phyloP scores from a whole-genome alignment of 192 early-diverging fungal species.

The Backusella australiensis region DNA sequence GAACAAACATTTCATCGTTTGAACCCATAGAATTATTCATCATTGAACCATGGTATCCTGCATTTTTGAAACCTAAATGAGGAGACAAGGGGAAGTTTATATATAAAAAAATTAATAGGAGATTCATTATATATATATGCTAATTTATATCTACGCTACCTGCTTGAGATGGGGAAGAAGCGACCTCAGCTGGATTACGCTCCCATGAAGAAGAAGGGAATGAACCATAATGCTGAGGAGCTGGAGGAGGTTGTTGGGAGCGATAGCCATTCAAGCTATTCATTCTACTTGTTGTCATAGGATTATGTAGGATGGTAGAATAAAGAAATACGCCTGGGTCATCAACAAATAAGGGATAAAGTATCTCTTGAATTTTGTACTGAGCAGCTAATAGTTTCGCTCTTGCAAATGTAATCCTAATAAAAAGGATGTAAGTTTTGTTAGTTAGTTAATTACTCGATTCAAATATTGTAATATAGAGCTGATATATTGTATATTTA shows the following conservation, averaged over 20 bases:
- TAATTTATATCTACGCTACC: not conserved
- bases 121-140: not conserved
- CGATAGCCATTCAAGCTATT: slow-evolving; percentile 11
- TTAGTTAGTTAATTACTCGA: not conserved
- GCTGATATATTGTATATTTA: slow-evolving; percentile 27
- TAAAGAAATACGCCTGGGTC: slow-evolving; percentile 69
- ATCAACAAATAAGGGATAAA: slow-evolving; percentile 76
- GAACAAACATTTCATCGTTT: slow-evolving; percentile 16
- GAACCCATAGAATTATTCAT: slow-evolving; percentile 9
- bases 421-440: slow-evolving; percentile 9
- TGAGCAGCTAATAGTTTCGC: slow-evolving; percentile 64
- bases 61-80: slow-evolving; percentile 14
- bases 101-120: not conserved
- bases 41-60: slow-evolving; percentile 15
- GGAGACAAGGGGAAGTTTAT: slow-evolving; percentile 2
- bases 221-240: not conserved
- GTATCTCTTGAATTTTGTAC: slow-evolving; percentile 70
- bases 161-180: not conserved
- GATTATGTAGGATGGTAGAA: not conserved
- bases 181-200: not conserved
- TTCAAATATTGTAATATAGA: not conserved
- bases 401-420: slow-evolving; percentile 64
- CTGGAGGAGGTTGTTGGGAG: not conserved
- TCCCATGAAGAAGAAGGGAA: not conserved
- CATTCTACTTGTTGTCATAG: slow-evolving; percentile 10